Evolutionary conservation across 345 rosid species (phyloP).

Genomic region (Firmiana major): DNA sequence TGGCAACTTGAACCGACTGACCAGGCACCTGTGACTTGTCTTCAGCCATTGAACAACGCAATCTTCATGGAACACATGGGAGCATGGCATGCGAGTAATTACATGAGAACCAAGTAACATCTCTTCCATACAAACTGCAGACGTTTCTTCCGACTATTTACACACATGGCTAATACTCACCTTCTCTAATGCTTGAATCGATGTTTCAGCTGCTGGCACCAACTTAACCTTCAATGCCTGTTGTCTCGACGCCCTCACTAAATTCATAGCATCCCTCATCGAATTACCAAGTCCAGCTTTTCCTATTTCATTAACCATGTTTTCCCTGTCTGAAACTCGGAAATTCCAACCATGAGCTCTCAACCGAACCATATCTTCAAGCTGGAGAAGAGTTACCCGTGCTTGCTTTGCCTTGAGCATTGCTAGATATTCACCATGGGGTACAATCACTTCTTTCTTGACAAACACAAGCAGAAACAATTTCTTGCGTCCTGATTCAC

Average conservation of each 20-base stretch:
- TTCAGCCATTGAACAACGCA: conserved; percentile 7
- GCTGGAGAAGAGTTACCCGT: not conserved
- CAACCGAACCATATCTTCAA: conserved; percentile 12
- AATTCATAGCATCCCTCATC: not conserved
- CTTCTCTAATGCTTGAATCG: not conserved
- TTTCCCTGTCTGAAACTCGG: not conserved
- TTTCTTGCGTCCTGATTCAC: not conserved
- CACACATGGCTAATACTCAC: not conserved
- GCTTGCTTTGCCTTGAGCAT: not conserved
- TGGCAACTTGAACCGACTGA: conserved; percentile 7
- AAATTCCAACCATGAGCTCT: not conserved
- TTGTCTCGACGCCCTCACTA: not conserved
- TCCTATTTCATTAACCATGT: not conserved
- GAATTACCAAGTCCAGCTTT: not conserved
- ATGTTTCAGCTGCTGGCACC: not conserved
- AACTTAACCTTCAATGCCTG: not conserved
- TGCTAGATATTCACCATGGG: not conserved
- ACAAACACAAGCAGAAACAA: not conserved
- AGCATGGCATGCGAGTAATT: conserved; percentile 6
- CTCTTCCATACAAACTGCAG: conserved; percentile 1
- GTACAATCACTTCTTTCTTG: not conserved
- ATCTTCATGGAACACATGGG: not conserved
- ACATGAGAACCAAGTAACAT: not conserved
- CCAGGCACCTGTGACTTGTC: not conserved
- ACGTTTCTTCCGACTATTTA: not conserved